These are phyloP conservation scores for Acer campestre DNA, from an alignment of 345 rosid genomes.

Conservation along the genomic window DNA sequence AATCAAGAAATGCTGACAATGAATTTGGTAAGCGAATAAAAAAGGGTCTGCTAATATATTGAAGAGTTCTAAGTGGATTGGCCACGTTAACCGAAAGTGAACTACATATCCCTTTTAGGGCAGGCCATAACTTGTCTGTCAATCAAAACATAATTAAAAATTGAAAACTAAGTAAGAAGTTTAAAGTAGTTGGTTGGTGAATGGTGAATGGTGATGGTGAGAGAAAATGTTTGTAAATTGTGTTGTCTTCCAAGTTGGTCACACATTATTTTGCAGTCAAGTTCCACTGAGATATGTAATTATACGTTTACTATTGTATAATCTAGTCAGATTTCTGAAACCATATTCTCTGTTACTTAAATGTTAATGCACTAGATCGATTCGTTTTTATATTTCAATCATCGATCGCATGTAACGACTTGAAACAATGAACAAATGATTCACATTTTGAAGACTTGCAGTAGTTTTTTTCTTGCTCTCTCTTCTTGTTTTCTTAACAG, in stretches of 20 bases:
- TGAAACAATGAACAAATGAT: background rate
- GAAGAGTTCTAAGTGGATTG: slow-evolving; percentile 14
- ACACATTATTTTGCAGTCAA: background rate
- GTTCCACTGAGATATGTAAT: background rate
- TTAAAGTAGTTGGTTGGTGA: background rate
- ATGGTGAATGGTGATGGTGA: background rate
- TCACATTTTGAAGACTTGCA: background rate
- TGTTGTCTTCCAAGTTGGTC: background rate
- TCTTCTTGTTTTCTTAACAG: background rate
- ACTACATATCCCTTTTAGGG: slow-evolving; percentile 1
- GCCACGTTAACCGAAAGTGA: slow-evolving; percentile 18
- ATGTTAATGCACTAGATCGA: background rate
- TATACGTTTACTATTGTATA: background rate
- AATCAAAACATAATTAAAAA: background rate
- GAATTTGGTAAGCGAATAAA: slow-evolving; percentile 10
- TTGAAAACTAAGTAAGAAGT: background rate
- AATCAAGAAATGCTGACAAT: background rate
- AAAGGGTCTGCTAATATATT: background rate
- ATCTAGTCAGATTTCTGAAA: background rate
- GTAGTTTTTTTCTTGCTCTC: background rate
- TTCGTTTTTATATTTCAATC: background rate
- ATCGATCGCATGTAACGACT: background rate
- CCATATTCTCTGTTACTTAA: background rate
- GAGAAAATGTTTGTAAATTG: slow-evolving; percentile 7
- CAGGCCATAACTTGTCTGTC: slow-evolving; percentile 10